These are phyloP conservation scores for Naegleria fowleri DNA, from an alignment of 208 protist genomes.

Conservation along the genomic window DNA sequence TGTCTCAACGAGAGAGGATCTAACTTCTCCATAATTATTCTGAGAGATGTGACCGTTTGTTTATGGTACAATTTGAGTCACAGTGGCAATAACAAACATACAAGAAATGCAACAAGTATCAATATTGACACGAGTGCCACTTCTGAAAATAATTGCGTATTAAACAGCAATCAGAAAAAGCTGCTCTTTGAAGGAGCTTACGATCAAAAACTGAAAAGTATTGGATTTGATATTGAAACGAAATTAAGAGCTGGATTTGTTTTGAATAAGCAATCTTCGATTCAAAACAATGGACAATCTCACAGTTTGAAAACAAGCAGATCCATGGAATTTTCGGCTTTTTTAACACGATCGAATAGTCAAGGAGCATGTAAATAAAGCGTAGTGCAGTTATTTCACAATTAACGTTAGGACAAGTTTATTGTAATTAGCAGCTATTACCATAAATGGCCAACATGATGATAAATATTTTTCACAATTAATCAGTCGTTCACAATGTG, in stretches of 20 bases:
- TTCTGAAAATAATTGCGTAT: too few species aligned
- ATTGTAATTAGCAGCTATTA: too few species aligned
- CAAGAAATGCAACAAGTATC: not conserved
- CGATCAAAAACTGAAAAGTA: not conserved
- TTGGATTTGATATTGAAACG: not conserved
- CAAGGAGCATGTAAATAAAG: too few species aligned
- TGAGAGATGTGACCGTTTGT: not conserved
- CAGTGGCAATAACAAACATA: not conserved
- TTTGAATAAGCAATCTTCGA: not conserved
- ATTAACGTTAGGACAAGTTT: too few species aligned
- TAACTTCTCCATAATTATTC: not conserved
- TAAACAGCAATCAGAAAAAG: not conserved
- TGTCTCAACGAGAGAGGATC: not conserved
- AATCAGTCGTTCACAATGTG: too few species aligned
- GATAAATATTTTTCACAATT: too few species aligned
- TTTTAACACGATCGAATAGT: too few species aligned
- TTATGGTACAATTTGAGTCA: not conserved
- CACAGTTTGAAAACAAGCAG: not conserved
- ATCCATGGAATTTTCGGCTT: not conserved
- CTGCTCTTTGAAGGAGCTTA: not conserved
- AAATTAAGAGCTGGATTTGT: not conserved
- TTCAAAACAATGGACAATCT: not conserved
- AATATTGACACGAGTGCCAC: too few species aligned
- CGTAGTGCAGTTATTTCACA: too few species aligned
- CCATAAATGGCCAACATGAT: too few species aligned